These are phyloP conservation scores for Triadica sebifera DNA, from an alignment of 345 rosid genomes.

Conservation along the genomic window DNA sequence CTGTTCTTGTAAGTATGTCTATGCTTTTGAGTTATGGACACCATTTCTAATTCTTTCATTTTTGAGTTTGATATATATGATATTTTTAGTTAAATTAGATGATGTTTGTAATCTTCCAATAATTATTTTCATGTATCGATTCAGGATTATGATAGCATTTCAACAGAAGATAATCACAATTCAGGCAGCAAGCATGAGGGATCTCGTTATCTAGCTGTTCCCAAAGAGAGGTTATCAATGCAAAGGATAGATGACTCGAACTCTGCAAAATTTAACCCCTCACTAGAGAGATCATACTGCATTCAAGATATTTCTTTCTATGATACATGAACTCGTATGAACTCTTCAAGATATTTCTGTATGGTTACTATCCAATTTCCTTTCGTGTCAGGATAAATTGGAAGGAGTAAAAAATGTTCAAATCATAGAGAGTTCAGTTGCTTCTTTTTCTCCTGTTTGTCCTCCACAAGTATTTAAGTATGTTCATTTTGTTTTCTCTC, in stretches of 20 bases:
- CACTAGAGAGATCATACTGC: not conserved
- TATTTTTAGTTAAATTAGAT: not conserved
- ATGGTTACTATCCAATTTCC: not conserved
- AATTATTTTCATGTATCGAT: slow-evolving; percentile 39
- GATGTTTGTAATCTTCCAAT: not conserved
- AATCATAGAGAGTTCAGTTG: slow-evolving; percentile 62
- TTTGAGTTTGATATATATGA: not conserved
- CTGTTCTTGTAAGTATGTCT: slow-evolving; percentile 70
- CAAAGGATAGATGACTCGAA: not conserved
- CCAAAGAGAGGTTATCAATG: slow-evolving; percentile 35
- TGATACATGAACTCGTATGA: not conserved
- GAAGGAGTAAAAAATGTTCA: slow-evolving; percentile 18
- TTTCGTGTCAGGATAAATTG: slow-evolving; percentile 55
- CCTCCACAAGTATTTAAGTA: slow-evolving; percentile 88
- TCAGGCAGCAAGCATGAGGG: not conserved
- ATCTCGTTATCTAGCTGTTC: slow-evolving; percentile 22
- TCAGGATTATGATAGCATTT: slow-evolving; percentile 53
- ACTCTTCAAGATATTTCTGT: not conserved
- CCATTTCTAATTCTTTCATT: slow-evolving; percentile 11
- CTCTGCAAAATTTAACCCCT: not conserved
- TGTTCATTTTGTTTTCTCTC: not conserved
- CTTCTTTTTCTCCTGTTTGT: slow-evolving; percentile 60
- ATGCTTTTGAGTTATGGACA: not conserved
- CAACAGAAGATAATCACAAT: slow-evolving; percentile 40
- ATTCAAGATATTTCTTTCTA: not conserved